These are phyloP conservation scores for Polyporus arcularius DNA, from an alignment of 768 basidiomycete genomes.

Conservation along the genomic window DNA sequence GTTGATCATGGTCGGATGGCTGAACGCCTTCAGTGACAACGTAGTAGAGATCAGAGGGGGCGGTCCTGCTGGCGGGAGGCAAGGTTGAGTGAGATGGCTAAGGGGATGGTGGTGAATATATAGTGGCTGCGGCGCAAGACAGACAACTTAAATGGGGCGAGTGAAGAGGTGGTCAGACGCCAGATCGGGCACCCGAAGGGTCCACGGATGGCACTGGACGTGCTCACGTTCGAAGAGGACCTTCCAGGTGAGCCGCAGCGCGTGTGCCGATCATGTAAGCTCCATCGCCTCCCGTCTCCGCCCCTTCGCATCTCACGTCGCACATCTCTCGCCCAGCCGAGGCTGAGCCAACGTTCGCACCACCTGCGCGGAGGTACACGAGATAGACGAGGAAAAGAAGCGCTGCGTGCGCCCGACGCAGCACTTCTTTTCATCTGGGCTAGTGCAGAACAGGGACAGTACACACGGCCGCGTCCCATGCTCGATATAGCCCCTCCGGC, in stretches of 20 bases:
- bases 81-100: background rate
- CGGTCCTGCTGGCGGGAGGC: background rate
- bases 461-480: conserved; percentile 15
- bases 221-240: background rate
- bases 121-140: background rate
- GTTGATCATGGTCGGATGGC: conserved; percentile 22
- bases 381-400: conserved; percentile 15
- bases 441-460: conserved; percentile 15
- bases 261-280: background rate
- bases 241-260: background rate
- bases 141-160: conserved; percentile 1
- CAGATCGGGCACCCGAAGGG: background rate
- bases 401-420: background rate
- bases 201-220: background rate
- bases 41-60: background rate
- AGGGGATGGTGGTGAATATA: background rate
- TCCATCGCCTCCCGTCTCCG: background rate
- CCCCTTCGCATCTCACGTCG: background rate
- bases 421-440: conserved; percentile 8
- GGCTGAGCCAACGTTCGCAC: conserved; percentile 11
- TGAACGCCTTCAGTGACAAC: background rate
- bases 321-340: background rate
- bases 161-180: conserved; percentile 2
- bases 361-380: conserved; percentile 10
- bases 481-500: conserved; percentile 16